Conservation (phyloP, 306 rosid species). For the Quercus berberidifolia region DNA sequence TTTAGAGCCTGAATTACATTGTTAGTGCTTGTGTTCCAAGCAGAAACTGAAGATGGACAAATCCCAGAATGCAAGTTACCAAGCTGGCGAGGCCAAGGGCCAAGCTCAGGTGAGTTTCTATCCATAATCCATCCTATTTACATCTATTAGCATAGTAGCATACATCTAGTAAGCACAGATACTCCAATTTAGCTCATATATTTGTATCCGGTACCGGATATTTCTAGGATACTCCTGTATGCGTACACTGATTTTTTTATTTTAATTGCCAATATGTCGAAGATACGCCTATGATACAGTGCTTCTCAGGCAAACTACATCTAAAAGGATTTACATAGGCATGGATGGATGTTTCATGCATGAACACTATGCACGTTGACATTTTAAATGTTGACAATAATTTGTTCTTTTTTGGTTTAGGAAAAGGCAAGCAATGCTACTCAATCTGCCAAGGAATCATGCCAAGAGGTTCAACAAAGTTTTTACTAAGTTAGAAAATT, state of each 20-base stretch:
- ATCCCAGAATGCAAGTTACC: slow-evolving; percentile 20
- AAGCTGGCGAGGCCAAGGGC: slow-evolving; percentile 45
- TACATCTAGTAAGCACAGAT: neutral
- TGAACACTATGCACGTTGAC: no score
- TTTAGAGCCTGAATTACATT: neutral
- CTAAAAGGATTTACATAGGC: neutral
- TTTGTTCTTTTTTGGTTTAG: slow-evolving; percentile 19
- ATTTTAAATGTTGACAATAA: neutral
- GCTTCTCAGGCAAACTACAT: neutral
- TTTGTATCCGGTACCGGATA: no score
- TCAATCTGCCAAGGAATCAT: slow-evolving; percentile 39
- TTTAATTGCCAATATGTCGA: no score
- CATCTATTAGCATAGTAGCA: neutral
- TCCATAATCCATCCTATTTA: no score
- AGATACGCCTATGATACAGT: no score
- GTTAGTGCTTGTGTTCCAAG: neutral
- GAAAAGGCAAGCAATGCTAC: slow-evolving; percentile 42
- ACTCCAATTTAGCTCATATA: no score
- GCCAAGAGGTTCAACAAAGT: slow-evolving; percentile 32
- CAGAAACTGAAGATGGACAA: slow-evolving; percentile 28
- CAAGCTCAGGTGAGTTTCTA: slow-evolving; percentile 32
- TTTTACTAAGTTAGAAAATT: neutral
- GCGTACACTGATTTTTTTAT: no score
- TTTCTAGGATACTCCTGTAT: no score
- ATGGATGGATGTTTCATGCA: neutral